Conservation (phyloP, 352 stramenopile genomes). For the Phytophthora ramorum region DNA sequence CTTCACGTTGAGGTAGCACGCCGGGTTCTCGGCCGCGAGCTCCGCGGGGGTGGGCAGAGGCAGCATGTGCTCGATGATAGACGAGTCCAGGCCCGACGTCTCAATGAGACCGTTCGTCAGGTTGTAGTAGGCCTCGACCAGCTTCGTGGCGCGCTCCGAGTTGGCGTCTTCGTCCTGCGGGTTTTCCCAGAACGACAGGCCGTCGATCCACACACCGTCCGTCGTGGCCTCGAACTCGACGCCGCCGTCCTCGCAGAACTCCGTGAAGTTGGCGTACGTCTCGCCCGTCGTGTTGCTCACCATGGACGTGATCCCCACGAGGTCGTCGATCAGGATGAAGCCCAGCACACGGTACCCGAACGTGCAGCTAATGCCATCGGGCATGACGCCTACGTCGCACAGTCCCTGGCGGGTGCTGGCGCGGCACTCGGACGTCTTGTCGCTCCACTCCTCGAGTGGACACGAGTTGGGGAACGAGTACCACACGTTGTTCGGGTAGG, state of each 20-base stretch:
- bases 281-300: conserved; percentile 56
- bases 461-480: conserved; percentile 86
- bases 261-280: conserved; percentile 61
- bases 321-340: conserved; percentile 74
- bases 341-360: conserved; percentile 72
- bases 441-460: conserved; percentile 54
- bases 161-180: conserved; percentile 69
- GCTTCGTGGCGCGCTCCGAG: conserved; percentile 46
- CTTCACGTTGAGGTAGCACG: conserved; percentile 72
- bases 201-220: conserved; percentile 53
- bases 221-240: conserved; percentile 64
- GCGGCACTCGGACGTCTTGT: conserved; percentile 59
- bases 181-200: conserved; percentile 75
- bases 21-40: conserved; percentile 61
- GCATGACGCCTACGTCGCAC: conserved; percentile 61
- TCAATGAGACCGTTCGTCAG: conserved; percentile 45
- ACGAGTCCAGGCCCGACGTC: conserved; percentile 44
- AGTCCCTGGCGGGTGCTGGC: conserved; percentile 52
- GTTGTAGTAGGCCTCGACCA: conserved; percentile 68
- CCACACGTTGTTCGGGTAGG: conserved; percentile 79
- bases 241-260: conserved; percentile 69
- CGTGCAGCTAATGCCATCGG: conserved; percentile 66
- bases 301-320: conserved; percentile 79
- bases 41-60: conserved; percentile 56
- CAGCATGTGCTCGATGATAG: conserved; percentile 53